Evolutionary conservation across 2,329 filamentous ascomycete genomes (phyloP), one percentile per base, ranked within the genome.

Genomic region (Mollisiaceae sp.): DNA sequence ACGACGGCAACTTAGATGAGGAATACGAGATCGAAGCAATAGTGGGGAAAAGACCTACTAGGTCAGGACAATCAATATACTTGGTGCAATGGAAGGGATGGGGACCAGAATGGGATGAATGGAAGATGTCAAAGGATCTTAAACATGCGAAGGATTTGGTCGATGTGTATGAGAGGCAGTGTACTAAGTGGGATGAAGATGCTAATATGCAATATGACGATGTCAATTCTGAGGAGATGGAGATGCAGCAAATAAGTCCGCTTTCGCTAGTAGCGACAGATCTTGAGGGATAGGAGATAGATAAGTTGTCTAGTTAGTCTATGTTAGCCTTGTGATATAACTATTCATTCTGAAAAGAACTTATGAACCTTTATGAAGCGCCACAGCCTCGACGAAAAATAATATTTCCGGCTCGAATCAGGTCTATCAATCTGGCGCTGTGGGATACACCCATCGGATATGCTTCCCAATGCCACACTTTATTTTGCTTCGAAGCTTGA

Each of bases 11-110:
- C 4, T 14, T 9, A 20, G 55, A 38, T 38, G 18, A 20, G 32
- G 55, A 57, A 39, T 57, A 41, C 9, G 55, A 57, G 32, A 38
- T 57, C 20, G 55, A 57, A 39, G 27, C 38, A 20, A 41, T 57
- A 22, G 55, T 57, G 11, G 55, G 32, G 32, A 57, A 38, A 5
- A 57, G 14, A 38, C 55, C 55, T 4, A 57, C 32, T n/a, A 38
- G n/a, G 32, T 20, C 32, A 20, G 18, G 35, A 24, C 8, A 39
- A 20, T 20, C 18, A 18, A 9, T 22, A 15, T 57, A 57, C n/a
- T 15, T 14, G 24, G 24, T 57, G 14, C 32, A 35, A n/a, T 57
- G 55, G 55, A 39, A 39, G 14, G 55, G 35, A 9, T 57, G 55
- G 55, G 55, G 55, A 20, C 32, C 18, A 3, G 55, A 57, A 8